Evolutionary conservation across 176 grass and related monocot genomes (phyloP), one percentile per base, ranked within the genome.

Genomic region (Oryza officinalis): DNA sequence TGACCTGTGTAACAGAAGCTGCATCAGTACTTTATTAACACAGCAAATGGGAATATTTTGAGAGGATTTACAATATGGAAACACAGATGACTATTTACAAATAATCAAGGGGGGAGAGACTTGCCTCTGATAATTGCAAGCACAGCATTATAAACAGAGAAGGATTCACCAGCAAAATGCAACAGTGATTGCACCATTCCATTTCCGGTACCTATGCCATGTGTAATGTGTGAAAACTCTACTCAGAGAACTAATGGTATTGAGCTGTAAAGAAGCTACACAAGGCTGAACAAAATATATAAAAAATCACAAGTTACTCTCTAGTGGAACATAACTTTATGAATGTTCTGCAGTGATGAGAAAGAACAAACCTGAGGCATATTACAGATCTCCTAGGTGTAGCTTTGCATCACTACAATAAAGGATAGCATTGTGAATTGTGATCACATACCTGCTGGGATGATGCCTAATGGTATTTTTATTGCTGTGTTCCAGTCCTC

Each of bases 181-280:
- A 98, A 77, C 41, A 98, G 81, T 68, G 93, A 95, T 86, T 92
- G 90, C 67, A 84, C 91, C 96, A 98, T 98, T 80, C 96, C 96
- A 81, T 98, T 98, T 54, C 96, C 96, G 17, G 96, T 90, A 86
- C 96, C 96, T 98, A 82, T 82, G 84, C 28, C 63, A 74, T 30
- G 87, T 72, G 11, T 78, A 84, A 35, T 71, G 33, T 23, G 49
- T 85, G 25, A 85, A 81, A 84, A 64, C 27, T 81, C 66, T 71
- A 65, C 25, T 61, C 44, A 25, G 49, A 33, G 8, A 45, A 37
- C 32, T 46, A 73, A 64, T 38, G 46, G 23, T 13, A 63, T 74
- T 74, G 32, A 40, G 57, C 46, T 70, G 15, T 44, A 74, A 27
- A 85, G 13, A 82, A 71, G 22, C 22, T 82, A 88, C 5, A 80